Percentiles rank a stretch among this genome's conserved stretches.
phyloP scores from a whole-genome alignment of 2,329 filamentous ascomycete species.

The Botryotinia convoluta region DNA sequence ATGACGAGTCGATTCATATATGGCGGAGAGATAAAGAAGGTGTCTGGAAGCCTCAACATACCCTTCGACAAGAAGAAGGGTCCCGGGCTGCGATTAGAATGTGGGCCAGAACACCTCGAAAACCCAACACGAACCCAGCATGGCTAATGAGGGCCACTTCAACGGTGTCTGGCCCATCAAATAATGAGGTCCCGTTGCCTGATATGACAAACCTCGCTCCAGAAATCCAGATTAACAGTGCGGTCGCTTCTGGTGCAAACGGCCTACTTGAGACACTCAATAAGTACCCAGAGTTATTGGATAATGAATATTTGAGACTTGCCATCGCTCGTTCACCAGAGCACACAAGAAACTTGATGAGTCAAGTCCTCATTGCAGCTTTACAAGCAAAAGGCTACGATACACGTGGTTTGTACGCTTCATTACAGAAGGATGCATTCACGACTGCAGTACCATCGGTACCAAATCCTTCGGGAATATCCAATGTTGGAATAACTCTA shows the following conservation, averaged over 20 bases:
- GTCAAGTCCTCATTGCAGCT: constrained; percentile 15
- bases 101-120: neutral
- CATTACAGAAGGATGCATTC: constrained; percentile 3
- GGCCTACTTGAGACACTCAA: constrained; percentile 40
- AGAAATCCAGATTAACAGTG: constrained; percentile 51
- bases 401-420: neutral
- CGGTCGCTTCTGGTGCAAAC: constrained; percentile 50
- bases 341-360: constrained; percentile 25
- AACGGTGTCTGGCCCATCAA: neutral
- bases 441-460: constrained; percentile 8
- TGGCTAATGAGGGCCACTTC: neutral
- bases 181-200: neutral
- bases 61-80: constrained; percentile 71
- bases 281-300: constrained; percentile 30
- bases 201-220: constrained; percentile 33
- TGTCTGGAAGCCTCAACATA: constrained; percentile 76
- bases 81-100: constrained; percentile 46
- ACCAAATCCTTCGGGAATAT: constrained; percentile 27
- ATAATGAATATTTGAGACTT: constrained; percentile 24
- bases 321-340: constrained; percentile 24
- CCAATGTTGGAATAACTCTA: neutral
- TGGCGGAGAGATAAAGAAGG: constrained; percentile 87
- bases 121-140: constrained; percentile 10
- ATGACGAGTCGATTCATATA: constrained; percentile 92
- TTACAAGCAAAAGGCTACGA: neutral